These are phyloP conservation scores for Sinapis alba DNA, from an alignment of 441 rosid species.

Conservation along the genomic window DNA sequence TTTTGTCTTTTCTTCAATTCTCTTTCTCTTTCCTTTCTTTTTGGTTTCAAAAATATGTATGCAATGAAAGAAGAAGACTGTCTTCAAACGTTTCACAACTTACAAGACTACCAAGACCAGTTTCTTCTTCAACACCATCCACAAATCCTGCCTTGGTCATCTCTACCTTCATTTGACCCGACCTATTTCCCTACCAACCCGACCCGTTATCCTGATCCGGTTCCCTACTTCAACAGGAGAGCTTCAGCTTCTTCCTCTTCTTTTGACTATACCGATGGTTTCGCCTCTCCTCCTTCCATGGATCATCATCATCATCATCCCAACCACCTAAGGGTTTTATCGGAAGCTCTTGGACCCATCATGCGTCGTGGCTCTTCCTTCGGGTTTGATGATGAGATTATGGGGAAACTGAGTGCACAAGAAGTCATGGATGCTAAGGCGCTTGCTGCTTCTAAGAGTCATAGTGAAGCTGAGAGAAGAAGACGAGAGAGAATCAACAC, in stretches of 20 bases:
- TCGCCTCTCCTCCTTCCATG: conserved; percentile 46
- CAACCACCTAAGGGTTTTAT: conserved; percentile 69
- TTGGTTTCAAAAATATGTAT: conserved; percentile 38
- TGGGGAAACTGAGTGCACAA: conserved; percentile 72
- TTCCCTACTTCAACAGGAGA: conserved; percentile 58
- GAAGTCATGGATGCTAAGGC: conserved; percentile 98
- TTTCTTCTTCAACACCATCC: conserved; percentile 53
- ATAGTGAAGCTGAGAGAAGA: conserved; percentile 96
- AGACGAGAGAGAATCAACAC: conserved; percentile 94
- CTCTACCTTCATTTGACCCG: conserved; percentile 37
- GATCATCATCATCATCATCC: conserved; percentile 44
- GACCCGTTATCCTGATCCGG: conserved; percentile 52
- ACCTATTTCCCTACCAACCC: conserved; percentile 48
- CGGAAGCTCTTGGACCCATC: conserved; percentile 79
- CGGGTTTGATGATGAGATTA: conserved; percentile 70
- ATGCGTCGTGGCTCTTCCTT: conserved; percentile 63
- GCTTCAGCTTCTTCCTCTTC: conserved; percentile 33
- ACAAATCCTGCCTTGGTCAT: conserved; percentile 36
- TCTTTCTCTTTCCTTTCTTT: conserved; percentile 11
- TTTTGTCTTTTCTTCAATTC: conserved; percentile 32
- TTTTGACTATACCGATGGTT: conserved; percentile 30
- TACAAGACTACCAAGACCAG: conserved; percentile 73
- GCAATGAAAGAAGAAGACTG: conserved; percentile 65
- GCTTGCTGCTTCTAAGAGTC: conserved; percentile 94
- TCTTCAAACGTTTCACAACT: conserved; percentile 60